Conservation (phyloP, 371 early-diverging fungal species). For the Actinomortierella wolfii region DNA sequence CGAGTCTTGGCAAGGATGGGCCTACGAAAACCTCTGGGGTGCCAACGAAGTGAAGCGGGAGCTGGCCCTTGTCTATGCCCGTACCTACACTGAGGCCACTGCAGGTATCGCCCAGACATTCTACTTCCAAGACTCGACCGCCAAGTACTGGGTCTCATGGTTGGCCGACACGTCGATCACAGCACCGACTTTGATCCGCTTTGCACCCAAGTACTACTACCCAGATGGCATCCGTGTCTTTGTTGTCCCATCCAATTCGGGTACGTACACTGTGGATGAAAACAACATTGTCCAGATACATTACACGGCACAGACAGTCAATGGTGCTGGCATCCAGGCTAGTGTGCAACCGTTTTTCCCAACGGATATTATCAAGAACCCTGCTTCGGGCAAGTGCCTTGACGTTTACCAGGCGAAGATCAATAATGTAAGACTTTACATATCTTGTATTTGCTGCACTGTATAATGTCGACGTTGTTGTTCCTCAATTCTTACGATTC, state of each 20-base stretch:
- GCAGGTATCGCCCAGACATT: conserved; percentile 44
- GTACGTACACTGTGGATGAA: conserved; percentile 35
- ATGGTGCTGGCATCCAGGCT: conserved; percentile 31
- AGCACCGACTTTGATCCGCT: conserved; percentile 37
- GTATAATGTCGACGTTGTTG: too few relatives aligned
- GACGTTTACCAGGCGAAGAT: conserved; percentile 11
- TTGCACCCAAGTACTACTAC: conserved; percentile 37
- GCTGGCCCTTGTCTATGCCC: conserved; percentile 44
- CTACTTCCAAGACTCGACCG: conserved; percentile 42
- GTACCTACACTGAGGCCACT: conserved; percentile 49
- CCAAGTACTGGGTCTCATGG: conserved; percentile 47
- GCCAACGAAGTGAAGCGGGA: conserved; percentile 25
- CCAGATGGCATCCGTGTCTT: conserved; percentile 46
- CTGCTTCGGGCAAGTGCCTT: conserved; percentile 25
- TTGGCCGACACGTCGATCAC: conserved; percentile 30
- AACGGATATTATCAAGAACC: conserved; percentile 32
- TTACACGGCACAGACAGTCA: conserved; percentile 20
- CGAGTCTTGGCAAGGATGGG: conserved; percentile 56
- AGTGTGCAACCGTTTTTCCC: conserved; percentile 45
- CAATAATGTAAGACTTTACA: conserved; percentile 17
- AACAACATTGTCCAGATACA: conserved; percentile 31
- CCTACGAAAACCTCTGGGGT: conserved; percentile 50
- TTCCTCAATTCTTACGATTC: too few relatives aligned
- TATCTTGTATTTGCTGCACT: too few relatives aligned
- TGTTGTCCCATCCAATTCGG: conserved; percentile 27